phyloP scores from a whole-genome alignment of 495 filamentous ascomycete genomes.

The Trichoderma virens region DNA sequence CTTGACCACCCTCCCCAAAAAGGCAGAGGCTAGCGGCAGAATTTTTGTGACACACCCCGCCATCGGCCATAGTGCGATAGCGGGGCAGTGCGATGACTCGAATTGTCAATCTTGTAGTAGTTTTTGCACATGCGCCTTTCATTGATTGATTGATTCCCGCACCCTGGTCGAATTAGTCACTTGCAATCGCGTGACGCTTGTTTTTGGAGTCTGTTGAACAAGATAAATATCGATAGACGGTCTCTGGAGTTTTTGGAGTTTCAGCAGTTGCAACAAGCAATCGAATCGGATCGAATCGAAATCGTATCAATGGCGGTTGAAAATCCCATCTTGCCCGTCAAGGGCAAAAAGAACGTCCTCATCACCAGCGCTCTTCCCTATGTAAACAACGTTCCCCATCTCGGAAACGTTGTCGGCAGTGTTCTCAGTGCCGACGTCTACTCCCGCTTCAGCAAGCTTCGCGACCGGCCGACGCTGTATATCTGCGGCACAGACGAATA shows the following conservation, averaged over 20 bases:
- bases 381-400: conserved; percentile 93
- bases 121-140: conserved; percentile 6
- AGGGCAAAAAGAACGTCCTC: conserved; percentile 46
- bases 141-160: background rate
- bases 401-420: conserved; percentile 89
- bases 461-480: conserved; percentile 44
- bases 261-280: background rate
- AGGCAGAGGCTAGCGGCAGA: conserved; percentile 7
- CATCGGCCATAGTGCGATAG: background rate
- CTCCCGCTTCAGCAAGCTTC: conserved; percentile 33
- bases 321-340: conserved; percentile 30
- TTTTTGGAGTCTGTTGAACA: background rate
- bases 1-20: background rate
- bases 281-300: background rate
- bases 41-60: conserved; percentile 10
- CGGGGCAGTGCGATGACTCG: conserved; percentile 6
- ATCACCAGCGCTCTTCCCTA: conserved; percentile 70
- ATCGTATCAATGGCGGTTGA: conserved; percentile 13
- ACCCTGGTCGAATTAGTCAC: background rate
- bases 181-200: background rate
- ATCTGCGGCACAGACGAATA: conserved; percentile 72
- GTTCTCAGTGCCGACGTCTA: conserved; percentile 75
- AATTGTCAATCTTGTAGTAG: background rate
- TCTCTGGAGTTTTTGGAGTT: background rate
- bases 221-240: background rate